Base-by-base conservation (phyloP, 345 rosid species). In the Brassica cretica region DNA sequence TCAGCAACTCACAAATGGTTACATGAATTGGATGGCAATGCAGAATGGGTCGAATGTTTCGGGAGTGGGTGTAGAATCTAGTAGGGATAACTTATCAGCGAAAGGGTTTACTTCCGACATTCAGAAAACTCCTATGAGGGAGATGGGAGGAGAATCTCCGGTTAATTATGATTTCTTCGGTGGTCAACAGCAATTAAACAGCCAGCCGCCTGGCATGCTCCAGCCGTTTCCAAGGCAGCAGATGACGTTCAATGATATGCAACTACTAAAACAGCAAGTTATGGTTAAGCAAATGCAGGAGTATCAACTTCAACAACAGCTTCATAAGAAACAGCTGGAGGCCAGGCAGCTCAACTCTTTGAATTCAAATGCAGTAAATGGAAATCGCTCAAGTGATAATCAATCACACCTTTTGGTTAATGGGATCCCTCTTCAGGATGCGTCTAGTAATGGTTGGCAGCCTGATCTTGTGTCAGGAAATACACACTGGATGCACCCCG, bases 241-340 rank as follows among this genome's bases (percentile, higher is more conserved):
- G 78, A 79, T 87, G 30, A 91, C 89, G 76, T 79, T 84, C 74
- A 83, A 70, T 81, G 99, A 91, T 61, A 80, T 90, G 91, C 97
- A 89, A 81, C 82, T 95, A 24, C 49, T 91, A 44, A 97, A 93
- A 79, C 93, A 95, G 72, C 90, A 91, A 68, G 72, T 84, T 64
- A 86, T 93, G 86, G 71, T 78, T 37, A 93, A 85, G 85, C 92
- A 93, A 83, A 82, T 91, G 82, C 96, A 91, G 66, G 96, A 91
- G 46, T 77, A 85, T 68, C 98, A 93, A 78, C 86, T 93, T 76
- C 97, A 88, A 84, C 88, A 87, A 70, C 88, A 86, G 15, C 80
- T 87, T 74, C 85, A 83, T 68, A 88, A 86, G 77, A 85, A 85
- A 64, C 90, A 84, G 61, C 71, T 80, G 73, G 91, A 89, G 67